Base-by-base conservation (phyloP, 768 basidiomycete species). In the Multifurca ochricompacta region DNA sequence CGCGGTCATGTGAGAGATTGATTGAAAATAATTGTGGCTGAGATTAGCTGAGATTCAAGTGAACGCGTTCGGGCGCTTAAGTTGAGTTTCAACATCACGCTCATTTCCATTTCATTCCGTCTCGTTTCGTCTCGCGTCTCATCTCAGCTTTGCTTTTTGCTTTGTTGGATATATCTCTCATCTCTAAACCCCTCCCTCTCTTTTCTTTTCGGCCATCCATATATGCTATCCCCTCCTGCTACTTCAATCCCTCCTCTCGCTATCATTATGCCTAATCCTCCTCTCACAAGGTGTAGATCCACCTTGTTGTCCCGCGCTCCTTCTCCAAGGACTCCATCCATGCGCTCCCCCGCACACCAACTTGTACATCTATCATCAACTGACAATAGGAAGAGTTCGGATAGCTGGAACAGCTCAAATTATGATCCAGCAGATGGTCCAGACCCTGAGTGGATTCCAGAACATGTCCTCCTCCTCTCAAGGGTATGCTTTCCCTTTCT, bases 321-420 rank as follows among this genome's bases (percentile, higher is more conserved):
- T 8, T 64, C 70, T 9, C 80, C 56, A 42, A 57, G 74, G 49
- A 86, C 88, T 0, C 88, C 84, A 40, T 77, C 75, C 49, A 77
- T 75, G 63, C 73, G 73, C 59, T 81, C 82, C 4, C 80, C 82
- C 28, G 65, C 66, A 59, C 74, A 76, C 48, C 74, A 79, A 2
- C 73, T 81, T 53, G 69, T 81, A 52, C 67, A 83, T 56, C 76
- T 82, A 53, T 73, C 19, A 53, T 70, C 54, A 56, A 62, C 62
- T 45, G 62, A 66, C 75, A 82, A 70, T 72, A 63, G 87, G 59
- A 84, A 82, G 68, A 88, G 86, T 68, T 82, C 83, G 1, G 85
- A 88, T 67, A 89, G 87, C 67, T 89, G 87, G 87, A 86, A 83
- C 67, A 87, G 85, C 63, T 90, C 88, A 19, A 88, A 81, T 58